Conservation (phyloP, 2,329 filamentous ascomycete species). For the Trichoderma sp. region DNA sequence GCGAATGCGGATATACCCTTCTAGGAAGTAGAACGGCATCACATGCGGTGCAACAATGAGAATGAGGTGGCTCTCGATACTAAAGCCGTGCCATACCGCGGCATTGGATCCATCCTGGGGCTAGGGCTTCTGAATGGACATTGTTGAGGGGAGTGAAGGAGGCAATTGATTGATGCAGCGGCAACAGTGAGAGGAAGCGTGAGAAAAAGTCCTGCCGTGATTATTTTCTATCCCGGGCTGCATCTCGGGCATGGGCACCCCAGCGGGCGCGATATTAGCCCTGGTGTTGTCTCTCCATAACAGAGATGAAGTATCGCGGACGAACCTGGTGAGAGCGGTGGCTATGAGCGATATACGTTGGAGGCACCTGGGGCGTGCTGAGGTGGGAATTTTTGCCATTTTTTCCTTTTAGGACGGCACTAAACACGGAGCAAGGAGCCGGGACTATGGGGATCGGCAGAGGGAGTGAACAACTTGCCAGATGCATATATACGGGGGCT, state of each 20-base stretch:
- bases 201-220: background rate
- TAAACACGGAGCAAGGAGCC: slow-evolving; percentile 15
- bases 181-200: background rate
- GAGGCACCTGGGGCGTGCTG: slow-evolving; percentile 21
- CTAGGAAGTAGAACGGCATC: slow-evolving; percentile 15
- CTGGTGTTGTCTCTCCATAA: slow-evolving; percentile 20
- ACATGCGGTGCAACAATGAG: slow-evolving; percentile 1
- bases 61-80: background rate
- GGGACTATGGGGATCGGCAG: slow-evolving; percentile 20
- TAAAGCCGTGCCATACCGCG: slow-evolving; percentile 1
- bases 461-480: slow-evolving; percentile 15
- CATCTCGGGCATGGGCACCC: slow-evolving; percentile 6
- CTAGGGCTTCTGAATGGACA: background rate
- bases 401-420: background rate
- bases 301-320: slow-evolving; percentile 18
- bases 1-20: background rate
- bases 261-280: slow-evolving; percentile 16
- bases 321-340: slow-evolving; percentile 7
- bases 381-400: slow-evolving; percentile 12
- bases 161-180: background rate
- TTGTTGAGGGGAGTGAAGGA: background rate
- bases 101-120: background rate
- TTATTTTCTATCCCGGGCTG: background rate
- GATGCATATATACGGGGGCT: slow-evolving; percentile 9
- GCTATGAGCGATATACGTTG: slow-evolving; percentile 25